Evolutionary conservation across 2,329 filamentous ascomycete species (phyloP).

Genomic region (Monascus ruber): DNA sequence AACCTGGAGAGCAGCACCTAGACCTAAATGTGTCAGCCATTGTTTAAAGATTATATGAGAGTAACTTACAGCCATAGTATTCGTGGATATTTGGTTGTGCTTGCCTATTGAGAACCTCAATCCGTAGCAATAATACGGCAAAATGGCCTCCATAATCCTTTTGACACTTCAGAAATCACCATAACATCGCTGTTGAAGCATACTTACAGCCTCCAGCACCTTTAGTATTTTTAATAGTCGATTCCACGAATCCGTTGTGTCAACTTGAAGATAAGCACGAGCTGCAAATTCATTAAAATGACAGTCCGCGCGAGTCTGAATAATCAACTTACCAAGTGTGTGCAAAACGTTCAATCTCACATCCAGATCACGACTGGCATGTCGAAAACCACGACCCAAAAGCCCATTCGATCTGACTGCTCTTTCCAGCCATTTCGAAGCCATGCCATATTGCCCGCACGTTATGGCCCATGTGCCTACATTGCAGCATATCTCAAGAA

Average conservation of each 20-base stretch:
- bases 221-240: conserved; percentile 49
- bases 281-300: conserved; percentile 8
- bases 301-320: neutral
- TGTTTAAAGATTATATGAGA: neutral
- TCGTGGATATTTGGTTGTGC: conserved; percentile 22
- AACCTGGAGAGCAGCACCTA: conserved; percentile 51
- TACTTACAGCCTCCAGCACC: conserved; percentile 40
- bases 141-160: conserved; percentile 53
- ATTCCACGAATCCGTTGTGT: conserved; percentile 33
- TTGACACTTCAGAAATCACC: neutral
- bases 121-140: conserved; percentile 53
- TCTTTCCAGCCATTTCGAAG: conserved; percentile 62
- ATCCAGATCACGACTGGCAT: conserved; percentile 34
- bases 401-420: conserved; percentile 48
- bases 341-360: conserved; percentile 58
- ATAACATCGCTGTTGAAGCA: neutral
- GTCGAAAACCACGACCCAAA: neutral
- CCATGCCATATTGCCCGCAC: conserved; percentile 43
- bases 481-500: conserved; percentile 59
- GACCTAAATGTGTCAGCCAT: conserved; percentile 37
- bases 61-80: conserved; percentile 30
- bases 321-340: conserved; percentile 38
- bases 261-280: conserved; percentile 17
- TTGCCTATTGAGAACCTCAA: conserved; percentile 50
- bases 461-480: conserved; percentile 53